Base-by-base conservation (phyloP, 805 yeast genomes). In the Monosporozyma solicola region DNA sequence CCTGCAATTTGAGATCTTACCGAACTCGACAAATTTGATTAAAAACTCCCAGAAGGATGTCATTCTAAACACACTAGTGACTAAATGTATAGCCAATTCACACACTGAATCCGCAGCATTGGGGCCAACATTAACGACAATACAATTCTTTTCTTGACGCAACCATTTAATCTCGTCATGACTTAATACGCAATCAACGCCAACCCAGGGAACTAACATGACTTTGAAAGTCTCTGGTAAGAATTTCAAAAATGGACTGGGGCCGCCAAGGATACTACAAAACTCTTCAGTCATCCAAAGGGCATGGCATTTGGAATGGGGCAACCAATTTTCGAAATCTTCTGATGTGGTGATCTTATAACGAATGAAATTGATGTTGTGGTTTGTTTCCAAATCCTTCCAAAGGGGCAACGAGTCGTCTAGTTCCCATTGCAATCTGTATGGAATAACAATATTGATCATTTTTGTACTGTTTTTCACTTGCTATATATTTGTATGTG, bases 21-120 rank as follows among this genome's bases (percentile, higher is more conserved):
- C 70, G 39, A 71, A 60, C 56, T 65, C 68, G n/a, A 61, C 55
- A 5, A 63, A 64, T 47, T 74, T 70, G 41, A 82, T 67, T 11
- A 69, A 62, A 2, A 64, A 61, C 54, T 78, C 79, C 63, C 79
- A 78, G 47, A 74, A 66, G 1, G 74, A 65, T 54, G 80, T 79
- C 65, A 76, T 75, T 57, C 94, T 74, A 70, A 83, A 84, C 24
- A 81, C 76, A 41, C 80, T 75, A 53, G 86, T 64, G 0, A 85
- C 71, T 57, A 83, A 74, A 61, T 71, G 76, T 47, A 85, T 68
- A 3, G 84, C 92, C 54, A 83, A 69, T 57, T 87, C 95, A 3
- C 91, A 86, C 29, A 87, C 95, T 15, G 85, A 84, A 43, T 74
- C 79, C 1, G 86, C 80, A 0, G 85, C 81, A 41, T 74, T 70